A percentile compares a stretch with the other conserved stretches of the same genome.
These are phyloP conservation scores for Camellia japonica DNA, from an alignment of 148 eudicot genomes.

Conservation along the genomic window DNA sequence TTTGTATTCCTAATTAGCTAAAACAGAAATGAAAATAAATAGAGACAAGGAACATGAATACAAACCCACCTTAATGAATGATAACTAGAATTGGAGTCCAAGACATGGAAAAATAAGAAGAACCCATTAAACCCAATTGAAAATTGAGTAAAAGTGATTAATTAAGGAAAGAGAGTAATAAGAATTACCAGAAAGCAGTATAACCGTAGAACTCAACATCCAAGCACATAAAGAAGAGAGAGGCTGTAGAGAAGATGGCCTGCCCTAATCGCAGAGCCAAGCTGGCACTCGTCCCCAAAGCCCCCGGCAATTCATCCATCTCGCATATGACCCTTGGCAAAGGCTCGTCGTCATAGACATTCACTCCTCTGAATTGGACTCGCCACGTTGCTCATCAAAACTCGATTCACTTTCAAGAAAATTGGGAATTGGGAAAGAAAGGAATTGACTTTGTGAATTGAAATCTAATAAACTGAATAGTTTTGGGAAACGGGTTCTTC, in stretches of 20 bases:
- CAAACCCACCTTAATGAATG: background rate
- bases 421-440: background rate
- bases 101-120: background rate
- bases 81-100: background rate
- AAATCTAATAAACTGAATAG: background rate
- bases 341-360: slow-evolving; percentile 11
- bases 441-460: background rate
- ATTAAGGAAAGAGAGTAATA: no score
- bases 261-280: slow-evolving; percentile 72
- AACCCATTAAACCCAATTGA: background rate
- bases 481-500: background rate
- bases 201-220: slow-evolving; percentile 59
- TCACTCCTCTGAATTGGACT: slow-evolving; percentile 9
- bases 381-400: background rate
- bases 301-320: slow-evolving; percentile 69
- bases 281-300: slow-evolving; percentile 78
- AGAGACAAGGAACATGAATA: background rate
- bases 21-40: no score
- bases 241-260: slow-evolving; percentile 55
- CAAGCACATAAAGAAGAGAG: slow-evolving; percentile 85
- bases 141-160: background rate
- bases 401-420: background rate
- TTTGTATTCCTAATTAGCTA: background rate
- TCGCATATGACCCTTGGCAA: background rate
- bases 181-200: slow-evolving; percentile 51